Percentiles rank a stretch among this genome's conserved stretches.
These are phyloP conservation scores for Plasmodium gonderi DNA, from an alignment of 169 alveolate genomes.

Conservation along the genomic window DNA sequence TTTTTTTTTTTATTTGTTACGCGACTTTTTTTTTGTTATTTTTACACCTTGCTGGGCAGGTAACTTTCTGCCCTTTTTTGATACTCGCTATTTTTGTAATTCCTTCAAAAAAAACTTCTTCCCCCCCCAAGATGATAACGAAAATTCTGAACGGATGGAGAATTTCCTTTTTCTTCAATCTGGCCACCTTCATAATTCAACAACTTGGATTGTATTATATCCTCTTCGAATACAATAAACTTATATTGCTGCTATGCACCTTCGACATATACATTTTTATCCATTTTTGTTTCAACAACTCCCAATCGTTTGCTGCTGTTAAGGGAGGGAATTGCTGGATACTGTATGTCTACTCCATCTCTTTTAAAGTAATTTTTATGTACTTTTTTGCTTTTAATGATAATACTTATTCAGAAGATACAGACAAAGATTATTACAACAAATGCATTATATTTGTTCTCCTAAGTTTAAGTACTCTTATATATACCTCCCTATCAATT, in stretches of 20 bases:
- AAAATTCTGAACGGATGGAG: conserved; percentile 80
- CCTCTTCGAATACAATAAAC: conserved; percentile 74
- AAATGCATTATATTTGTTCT: conserved; percentile 69
- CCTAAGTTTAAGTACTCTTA: conserved; percentile 76
- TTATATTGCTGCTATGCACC: conserved; percentile 73
- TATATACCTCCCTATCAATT: conserved; percentile 78
- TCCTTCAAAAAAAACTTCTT: background rate
- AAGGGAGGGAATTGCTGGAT: conserved; percentile 86
- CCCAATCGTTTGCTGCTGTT: conserved; percentile 80
- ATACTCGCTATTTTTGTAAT: background rate
- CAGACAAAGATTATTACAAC: conserved; percentile 75
- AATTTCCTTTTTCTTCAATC: conserved; percentile 79
- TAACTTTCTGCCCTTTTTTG: background rate
- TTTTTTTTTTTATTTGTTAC: background rate
- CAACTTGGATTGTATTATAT: conserved; percentile 81
- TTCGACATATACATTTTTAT: conserved; percentile 79
- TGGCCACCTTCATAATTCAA: conserved; percentile 76
- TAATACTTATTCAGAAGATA: conserved; percentile 59
- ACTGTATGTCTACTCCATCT: conserved; percentile 79
- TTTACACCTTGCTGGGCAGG: conserved; percentile 1
- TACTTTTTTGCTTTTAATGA: conserved; percentile 81
- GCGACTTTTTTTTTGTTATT: background rate
- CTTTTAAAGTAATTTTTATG: conserved; percentile 78
- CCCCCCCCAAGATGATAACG: conserved; percentile 33
- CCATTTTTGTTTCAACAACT: conserved; percentile 76